Percentiles rank a stretch among this genome's conserved stretches.
Conservation (phyloP, 495 filamentous ascomycete species). For the Aspergillus affinis region DNA sequence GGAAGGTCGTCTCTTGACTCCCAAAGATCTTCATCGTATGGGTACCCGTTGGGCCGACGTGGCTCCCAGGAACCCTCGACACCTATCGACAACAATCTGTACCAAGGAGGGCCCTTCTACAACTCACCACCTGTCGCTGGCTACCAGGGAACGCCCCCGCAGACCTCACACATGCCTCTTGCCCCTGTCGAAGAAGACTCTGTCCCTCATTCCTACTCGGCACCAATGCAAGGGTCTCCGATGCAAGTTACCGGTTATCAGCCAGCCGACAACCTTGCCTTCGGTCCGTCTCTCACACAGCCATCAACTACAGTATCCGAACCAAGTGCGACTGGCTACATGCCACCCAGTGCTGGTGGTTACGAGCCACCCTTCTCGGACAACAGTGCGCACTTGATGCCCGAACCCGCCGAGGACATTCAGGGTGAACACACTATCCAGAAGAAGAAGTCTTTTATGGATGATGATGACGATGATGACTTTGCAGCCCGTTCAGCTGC, state of each 20-base stretch:
- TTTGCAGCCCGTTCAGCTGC: constrained; percentile 51
- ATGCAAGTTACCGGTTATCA: constrained; percentile 28
- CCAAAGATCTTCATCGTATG: constrained; percentile 40
- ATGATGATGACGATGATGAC: constrained; percentile 62
- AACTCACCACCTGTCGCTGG: constrained; percentile 36
- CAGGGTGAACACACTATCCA: constrained; percentile 42
- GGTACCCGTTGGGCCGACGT: constrained; percentile 32
- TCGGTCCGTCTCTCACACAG: constrained; percentile 20
- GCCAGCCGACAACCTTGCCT: constrained; percentile 18
- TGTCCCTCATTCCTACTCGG: constrained; percentile 29
- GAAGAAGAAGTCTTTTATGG: constrained; percentile 79
- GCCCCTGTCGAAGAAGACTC: constrained; percentile 46
- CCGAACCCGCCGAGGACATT: constrained; percentile 29
- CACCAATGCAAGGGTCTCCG: constrained; percentile 22
- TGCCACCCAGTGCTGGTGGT: constrained; percentile 25
- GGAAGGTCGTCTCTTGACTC: constrained; percentile 48
- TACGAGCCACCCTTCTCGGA: constrained; percentile 42
- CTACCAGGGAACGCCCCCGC: constrained; percentile 51
- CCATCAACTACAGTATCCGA: constrained; percentile 3
- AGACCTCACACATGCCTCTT: constrained; percentile 49
- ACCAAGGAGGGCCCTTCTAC: constrained; percentile 31
- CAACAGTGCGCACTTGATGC: constrained; percentile 13
- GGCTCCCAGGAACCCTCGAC: constrained; percentile 42
- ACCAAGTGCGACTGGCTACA: constrained; percentile 22
- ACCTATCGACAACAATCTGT: constrained; percentile 35